Base-by-base conservation (phyloP, 2,329 filamentous ascomycete species). In the Dactylellina cionopaga region DNA sequence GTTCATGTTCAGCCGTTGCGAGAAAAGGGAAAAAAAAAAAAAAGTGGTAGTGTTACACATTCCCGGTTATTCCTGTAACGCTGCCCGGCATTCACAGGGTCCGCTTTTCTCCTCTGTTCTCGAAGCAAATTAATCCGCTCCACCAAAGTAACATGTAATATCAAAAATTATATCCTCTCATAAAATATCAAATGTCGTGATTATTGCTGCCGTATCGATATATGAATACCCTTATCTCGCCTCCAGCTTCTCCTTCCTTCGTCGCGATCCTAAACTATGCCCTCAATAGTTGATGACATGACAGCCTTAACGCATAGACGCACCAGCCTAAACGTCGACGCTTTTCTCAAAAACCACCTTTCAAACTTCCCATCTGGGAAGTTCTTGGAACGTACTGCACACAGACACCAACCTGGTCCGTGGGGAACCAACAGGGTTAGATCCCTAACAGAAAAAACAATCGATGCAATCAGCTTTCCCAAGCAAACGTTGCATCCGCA, bases 261-360 rank as follows among this genome's bases (percentile, higher is more conserved):
- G 15, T 41, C 52, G 25, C 37, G 39, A 56, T 65, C 49, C 60
- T 63, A 54, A 54, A 43, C 24, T 39, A 35, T 37, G 15, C 24
- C 55, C 39, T 59, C 24, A n/a, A n/a, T n/a, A n/a, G n/a, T n/a
- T n/a, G n/a, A n/a, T n/a, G n/a, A n/a, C n/a, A n/a, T n/a, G n/a
- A n/a, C n/a, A n/a, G n/a, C n/a, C n/a, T n/a, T n/a, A n/a, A 59
- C 35, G 59, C 59, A 64, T 64, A 64, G 59, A 64, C 59, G 59
- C 59, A 64, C 59, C 59, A 64, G 59, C 59, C 59, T 64, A 64
- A 64, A 64, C 29, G n/a, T 22, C 39, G n/a, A 43, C n/a, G 41
- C 55, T 54, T 37, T 25, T 6, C 49, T 54, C 49, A 27, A 35
- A 35, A 39, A 49, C 51, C 24, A 46, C 49, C 49, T 27, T 37